These are phyloP conservation scores for Apiosordaria backusii DNA, from an alignment of 495 filamentous ascomycete genomes.

Conservation along the genomic window DNA sequence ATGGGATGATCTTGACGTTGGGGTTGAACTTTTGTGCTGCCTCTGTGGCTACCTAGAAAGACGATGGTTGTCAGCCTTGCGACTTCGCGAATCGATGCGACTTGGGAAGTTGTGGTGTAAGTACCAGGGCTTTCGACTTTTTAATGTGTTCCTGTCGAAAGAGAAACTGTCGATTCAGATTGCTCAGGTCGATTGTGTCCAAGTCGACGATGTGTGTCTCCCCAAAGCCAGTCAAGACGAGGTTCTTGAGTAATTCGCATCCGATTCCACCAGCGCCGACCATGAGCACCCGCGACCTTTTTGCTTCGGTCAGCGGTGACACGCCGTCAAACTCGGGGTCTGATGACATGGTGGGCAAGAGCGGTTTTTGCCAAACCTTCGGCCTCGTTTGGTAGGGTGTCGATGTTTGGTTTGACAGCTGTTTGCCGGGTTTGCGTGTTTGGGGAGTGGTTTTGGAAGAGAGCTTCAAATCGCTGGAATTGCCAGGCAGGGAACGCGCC, in stretches of 20 bases:
- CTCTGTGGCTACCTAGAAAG: constrained; percentile 81
- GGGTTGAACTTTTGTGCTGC: constrained; percentile 89
- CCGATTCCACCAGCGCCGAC: constrained; percentile 97
- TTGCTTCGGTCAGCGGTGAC: constrained; percentile 29
- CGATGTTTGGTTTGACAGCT: not conserved
- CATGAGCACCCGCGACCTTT: constrained; percentile 82
- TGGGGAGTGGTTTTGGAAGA: not conserved
- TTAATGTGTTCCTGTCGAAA: constrained; percentile 98
- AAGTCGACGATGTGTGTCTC: constrained; percentile 96
- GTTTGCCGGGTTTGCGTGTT: not conserved
- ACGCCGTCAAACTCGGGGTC: constrained; percentile 4
- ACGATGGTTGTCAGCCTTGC: constrained; percentile 21
- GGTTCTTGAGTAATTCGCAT: constrained; percentile 96
- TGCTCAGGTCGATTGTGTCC: constrained; percentile 96
- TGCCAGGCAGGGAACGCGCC: not conserved
- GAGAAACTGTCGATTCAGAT: constrained; percentile 96
- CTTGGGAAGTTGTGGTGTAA: constrained; percentile 21
- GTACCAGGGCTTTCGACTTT: constrained; percentile 89
- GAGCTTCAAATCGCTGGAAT: not conserved
- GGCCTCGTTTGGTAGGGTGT: not conserved
- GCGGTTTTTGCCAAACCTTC: not conserved
- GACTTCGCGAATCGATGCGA: not conserved
- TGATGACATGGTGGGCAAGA: constrained; percentile 15
- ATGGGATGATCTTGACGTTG: constrained; percentile 78
- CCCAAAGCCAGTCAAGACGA: constrained; percentile 88